Evolutionary conservation across 352 stramenopile species (phyloP).

Genomic region (Pythium dissimile): DNA sequence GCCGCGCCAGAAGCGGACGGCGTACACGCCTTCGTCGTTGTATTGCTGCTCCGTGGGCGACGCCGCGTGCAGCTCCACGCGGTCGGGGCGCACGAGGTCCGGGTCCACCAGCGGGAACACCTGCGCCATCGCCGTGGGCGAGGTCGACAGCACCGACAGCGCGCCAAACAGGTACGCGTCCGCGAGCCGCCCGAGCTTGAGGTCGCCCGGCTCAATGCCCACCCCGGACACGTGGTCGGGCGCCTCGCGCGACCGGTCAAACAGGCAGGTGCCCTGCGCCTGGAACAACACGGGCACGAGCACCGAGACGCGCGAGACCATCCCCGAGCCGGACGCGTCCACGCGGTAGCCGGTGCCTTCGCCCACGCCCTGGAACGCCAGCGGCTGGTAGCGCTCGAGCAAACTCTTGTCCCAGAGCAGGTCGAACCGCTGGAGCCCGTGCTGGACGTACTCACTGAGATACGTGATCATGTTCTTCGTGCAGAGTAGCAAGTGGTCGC

Average conservation of each 20-base stretch:
- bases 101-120: constrained; percentile 62
- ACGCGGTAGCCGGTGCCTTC: constrained; percentile 68
- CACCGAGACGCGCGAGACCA: constrained; percentile 70
- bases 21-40: constrained; percentile 87
- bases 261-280: constrained; percentile 72
- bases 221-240: constrained; percentile 58
- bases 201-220: constrained; percentile 56
- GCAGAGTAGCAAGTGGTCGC: constrained; percentile 70
- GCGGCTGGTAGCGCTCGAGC: constrained; percentile 74
- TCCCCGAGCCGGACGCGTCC: constrained; percentile 45
- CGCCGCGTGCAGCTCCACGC: constrained; percentile 45
- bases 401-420: constrained; percentile 84
- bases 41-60: constrained; percentile 80
- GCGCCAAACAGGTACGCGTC: constrained; percentile 82
- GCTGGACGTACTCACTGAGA: constrained; percentile 81
- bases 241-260: constrained; percentile 65
- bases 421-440: constrained; percentile 76
- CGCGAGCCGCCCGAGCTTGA: constrained; percentile 60
- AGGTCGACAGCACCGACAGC: constrained; percentile 79
- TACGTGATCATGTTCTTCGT: constrained; percentile 86
- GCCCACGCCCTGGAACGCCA: constrained; percentile 69
- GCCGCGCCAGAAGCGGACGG: constrained; percentile 82
- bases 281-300: constrained; percentile 78
- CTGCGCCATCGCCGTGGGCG: constrained; percentile 67
- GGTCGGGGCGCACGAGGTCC: constrained; percentile 55